A percentile compares a stretch with the other conserved stretches of the same genome.
Evolutionary conservation across 129 eudicot genomes (phyloP).

Genomic region (Flaveria ramosissima): DNA sequence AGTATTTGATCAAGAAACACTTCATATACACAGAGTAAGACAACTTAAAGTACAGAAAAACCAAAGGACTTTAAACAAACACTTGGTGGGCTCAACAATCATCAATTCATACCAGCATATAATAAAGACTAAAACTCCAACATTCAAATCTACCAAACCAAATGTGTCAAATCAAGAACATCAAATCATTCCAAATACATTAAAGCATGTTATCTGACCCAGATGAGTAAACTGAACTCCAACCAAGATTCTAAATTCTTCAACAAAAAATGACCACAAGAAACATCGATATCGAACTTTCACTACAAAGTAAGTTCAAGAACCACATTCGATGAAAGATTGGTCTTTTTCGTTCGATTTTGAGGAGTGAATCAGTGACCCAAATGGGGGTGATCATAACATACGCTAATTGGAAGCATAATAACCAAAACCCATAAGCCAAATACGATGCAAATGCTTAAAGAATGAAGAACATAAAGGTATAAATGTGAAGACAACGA

Average conservation of each 20-base stretch:
- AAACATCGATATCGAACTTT: neutral
- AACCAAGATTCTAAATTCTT: conserved; percentile 1
- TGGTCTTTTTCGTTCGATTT: neutral
- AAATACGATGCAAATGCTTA: neutral
- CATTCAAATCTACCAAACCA: neutral
- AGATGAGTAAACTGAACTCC: neutral
- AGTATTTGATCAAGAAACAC: neutral
- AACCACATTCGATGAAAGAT: neutral
- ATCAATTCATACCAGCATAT: neutral
- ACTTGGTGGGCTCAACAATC: conserved; percentile 1
- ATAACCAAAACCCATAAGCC: neutral
- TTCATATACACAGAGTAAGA: neutral
- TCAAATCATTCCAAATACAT: neutral
- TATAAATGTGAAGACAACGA: neutral
- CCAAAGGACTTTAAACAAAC: neutral
- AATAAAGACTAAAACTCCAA: neutral
- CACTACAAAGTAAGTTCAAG: neutral
- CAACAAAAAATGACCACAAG: conserved; percentile 1
- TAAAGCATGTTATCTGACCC: neutral
- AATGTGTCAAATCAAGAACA: neutral
- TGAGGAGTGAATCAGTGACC: neutral
- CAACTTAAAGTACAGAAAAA: neutral
- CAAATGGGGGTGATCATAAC: conserved; percentile 28
- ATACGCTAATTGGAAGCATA: neutral
- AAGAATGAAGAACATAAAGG: conserved; percentile 13